These are phyloP conservation scores for Trichoderma asperelloides DNA, from an alignment of 495 filamentous ascomycete species.

Conservation along the genomic window DNA sequence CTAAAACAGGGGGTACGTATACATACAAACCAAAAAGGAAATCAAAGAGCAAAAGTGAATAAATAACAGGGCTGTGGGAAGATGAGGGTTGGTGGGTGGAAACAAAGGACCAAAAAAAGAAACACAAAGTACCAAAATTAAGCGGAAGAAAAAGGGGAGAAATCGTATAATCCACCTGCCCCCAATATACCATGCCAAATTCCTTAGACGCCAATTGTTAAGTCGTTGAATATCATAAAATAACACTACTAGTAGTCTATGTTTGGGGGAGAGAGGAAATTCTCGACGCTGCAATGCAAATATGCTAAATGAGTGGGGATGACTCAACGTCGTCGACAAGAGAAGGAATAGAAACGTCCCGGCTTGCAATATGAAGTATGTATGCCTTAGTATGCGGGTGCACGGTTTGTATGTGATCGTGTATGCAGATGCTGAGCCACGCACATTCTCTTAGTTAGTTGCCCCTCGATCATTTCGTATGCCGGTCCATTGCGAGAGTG, in stretches of 20 bases:
- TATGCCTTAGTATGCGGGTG: background rate
- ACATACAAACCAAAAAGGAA: background rate
- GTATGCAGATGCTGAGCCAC: too few relatives aligned
- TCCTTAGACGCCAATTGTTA: background rate
- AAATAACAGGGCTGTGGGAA: background rate
- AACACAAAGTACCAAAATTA: background rate
- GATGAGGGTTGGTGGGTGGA: background rate
- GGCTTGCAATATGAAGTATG: background rate
- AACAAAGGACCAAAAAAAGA: background rate
- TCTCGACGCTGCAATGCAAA: background rate
- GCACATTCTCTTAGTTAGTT: too few relatives aligned
- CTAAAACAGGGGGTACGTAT: background rate
- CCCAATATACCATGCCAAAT: background rate
- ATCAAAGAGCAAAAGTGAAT: background rate
- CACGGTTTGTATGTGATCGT: background rate
- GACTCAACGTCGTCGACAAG: background rate
- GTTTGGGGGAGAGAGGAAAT: background rate
- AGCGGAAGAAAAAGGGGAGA: background rate
- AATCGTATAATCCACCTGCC: background rate
- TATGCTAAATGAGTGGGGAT: background rate
- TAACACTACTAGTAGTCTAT: constrained; percentile 3
- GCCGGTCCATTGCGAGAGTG: too few relatives aligned
- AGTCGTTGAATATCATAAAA: background rate
- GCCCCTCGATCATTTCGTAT: too few relatives aligned
- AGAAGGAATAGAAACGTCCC: background rate